Evolutionary conservation across 257 asterid species (phyloP).

Genomic region (Solanum rostratum): DNA sequence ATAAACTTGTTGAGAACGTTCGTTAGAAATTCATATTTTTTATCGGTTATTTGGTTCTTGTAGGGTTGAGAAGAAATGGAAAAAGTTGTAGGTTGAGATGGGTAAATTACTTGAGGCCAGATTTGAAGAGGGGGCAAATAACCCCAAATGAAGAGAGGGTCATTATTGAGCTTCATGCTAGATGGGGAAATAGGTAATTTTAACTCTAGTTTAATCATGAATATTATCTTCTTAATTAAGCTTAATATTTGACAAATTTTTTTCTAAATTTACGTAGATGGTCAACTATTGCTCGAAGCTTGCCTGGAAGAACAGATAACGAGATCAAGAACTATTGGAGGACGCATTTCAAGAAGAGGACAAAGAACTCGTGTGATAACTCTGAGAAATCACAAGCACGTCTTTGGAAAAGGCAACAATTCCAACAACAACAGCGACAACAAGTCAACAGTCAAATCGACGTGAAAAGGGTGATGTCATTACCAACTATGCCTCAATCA

Average conservation of each 20-base stretch:
- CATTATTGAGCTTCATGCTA: constrained; percentile 67
- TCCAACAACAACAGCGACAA: constrained; percentile 32
- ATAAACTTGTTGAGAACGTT: not conserved
- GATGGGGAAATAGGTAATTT: constrained; percentile 85
- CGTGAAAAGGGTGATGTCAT: constrained; percentile 28
- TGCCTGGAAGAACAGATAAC: constrained; percentile 77
- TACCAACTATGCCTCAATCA: constrained; percentile 18
- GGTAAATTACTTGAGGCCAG: constrained; percentile 96
- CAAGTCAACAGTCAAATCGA: constrained; percentile 23
- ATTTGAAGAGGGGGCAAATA: constrained; percentile 81
- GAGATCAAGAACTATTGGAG: constrained; percentile 85
- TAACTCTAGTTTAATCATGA: not conserved
- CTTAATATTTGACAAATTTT: not conserved
- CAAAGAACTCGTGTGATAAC: constrained; percentile 16
- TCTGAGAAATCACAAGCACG: constrained; percentile 33
- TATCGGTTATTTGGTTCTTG: not conserved
- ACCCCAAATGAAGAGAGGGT: constrained; percentile 73
- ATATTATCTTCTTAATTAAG: not conserved
- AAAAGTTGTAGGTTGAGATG: constrained; percentile 90
- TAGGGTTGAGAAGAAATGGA: constrained; percentile 86
- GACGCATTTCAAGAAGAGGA: constrained; percentile 73
- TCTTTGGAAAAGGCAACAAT: constrained; percentile 49
- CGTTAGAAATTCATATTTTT: not conserved
- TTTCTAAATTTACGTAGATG: constrained; percentile 24
- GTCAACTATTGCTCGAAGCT: constrained; percentile 82